Evolutionary conservation across 2,329 filamentous ascomycete species (phyloP).

Genomic region (Decorospora gaudefroyi): DNA sequence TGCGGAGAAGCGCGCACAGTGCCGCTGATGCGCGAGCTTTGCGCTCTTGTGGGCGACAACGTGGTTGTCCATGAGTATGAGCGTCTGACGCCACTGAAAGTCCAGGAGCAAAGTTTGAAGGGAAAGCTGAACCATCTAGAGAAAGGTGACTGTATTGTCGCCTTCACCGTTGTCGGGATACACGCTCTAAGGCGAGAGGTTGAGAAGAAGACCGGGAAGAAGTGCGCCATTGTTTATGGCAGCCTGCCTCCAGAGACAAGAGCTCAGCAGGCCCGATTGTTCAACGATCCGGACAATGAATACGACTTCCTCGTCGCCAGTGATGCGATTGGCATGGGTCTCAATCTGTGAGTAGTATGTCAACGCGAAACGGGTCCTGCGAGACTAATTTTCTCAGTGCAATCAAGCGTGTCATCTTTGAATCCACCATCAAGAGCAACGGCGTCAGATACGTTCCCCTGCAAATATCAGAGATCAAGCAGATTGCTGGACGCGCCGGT

Average conservation of each 20-base stretch:
- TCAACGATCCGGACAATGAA: constrained; percentile 94
- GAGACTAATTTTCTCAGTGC: constrained; percentile 52
- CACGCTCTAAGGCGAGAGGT: constrained; percentile 79
- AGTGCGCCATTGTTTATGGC: constrained; percentile 92
- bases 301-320: constrained; percentile 94
- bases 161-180: constrained; percentile 81
- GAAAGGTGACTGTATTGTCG: constrained; percentile 89
- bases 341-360: constrained; percentile 72
- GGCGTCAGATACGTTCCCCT: constrained; percentile 63
- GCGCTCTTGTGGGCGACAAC: constrained; percentile 78
- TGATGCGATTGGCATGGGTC: constrained; percentile 95
- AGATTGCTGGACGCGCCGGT: constrained; percentile 91
- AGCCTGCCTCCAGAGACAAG: constrained; percentile 89
- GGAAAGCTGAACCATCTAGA: constrained; percentile 70
- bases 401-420: constrained; percentile 88
- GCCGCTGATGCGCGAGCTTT: constrained; percentile 75
- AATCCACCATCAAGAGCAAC: constrained; percentile 74
- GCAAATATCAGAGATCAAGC: constrained; percentile 79
- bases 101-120: constrained; percentile 65
- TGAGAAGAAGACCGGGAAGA: constrained; percentile 72
- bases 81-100: constrained; percentile 75
- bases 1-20: constrained; percentile 89
- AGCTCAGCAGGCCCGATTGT: constrained; percentile 85
- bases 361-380: neutral
- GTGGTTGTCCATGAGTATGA: constrained; percentile 81